Conservation (phyloP, 257 asterid species). For the Galeopsis tetrahit region DNA sequence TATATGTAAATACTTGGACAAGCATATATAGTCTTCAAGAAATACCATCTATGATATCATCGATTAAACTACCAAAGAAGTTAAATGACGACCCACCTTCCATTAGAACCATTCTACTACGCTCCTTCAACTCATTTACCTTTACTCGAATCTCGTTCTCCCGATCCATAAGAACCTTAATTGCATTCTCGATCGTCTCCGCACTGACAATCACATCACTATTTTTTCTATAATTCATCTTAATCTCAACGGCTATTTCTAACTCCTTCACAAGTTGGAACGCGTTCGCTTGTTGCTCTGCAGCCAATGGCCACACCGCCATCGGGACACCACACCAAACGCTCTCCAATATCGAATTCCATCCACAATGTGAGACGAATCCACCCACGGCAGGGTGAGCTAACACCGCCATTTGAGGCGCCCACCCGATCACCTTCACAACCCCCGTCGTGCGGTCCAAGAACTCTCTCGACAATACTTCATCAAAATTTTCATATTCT, state of each 20-base stretch:
- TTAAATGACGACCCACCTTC: slow-evolving; percentile 10
- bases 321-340: slow-evolving; percentile 53
- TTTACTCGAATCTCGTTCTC: slow-evolving; percentile 27
- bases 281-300: slow-evolving; percentile 56
- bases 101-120: slow-evolving; percentile 23
- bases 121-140: slow-evolving; percentile 28
- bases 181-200: slow-evolving; percentile 30
- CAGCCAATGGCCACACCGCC: slow-evolving; percentile 49
- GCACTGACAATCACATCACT: slow-evolving; percentile 7
- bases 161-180: slow-evolving; percentile 33
- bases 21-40: no score
- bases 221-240: slow-evolving; percentile 33
- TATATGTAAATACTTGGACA: no score
- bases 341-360: slow-evolving; percentile 56
- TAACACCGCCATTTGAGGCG: slow-evolving; percentile 49
- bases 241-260: slow-evolving; percentile 38
- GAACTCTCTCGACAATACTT: slow-evolving; percentile 45
- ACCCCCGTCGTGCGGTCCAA: slow-evolving; percentile 23
- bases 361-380: slow-evolving; percentile 57
- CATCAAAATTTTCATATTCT: slow-evolving; percentile 29
- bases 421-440: slow-evolving; percentile 57
- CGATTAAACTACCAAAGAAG: neutral
- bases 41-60: neutral
- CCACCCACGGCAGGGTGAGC: slow-evolving; percentile 53
- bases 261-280: slow-evolving; percentile 47